These are phyloP conservation scores for Microsporum audouinii DNA, from an alignment of 2,329 filamentous ascomycete species.

Conservation along the genomic window DNA sequence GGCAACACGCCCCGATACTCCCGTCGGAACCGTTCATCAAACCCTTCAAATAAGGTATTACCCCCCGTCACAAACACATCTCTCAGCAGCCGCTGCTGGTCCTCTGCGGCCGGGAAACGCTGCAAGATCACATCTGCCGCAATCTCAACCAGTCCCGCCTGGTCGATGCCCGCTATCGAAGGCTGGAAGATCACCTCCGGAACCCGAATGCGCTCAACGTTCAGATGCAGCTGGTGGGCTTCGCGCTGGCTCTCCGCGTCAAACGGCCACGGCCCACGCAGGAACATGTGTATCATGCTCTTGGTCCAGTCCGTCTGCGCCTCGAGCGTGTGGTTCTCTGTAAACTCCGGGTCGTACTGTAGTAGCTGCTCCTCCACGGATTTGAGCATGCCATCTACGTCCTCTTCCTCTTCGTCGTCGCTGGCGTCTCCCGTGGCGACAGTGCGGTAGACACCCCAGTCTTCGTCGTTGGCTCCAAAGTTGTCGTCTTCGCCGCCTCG, in stretches of 20 bases:
- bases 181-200: constrained; percentile 91
- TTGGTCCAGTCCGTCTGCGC: constrained; percentile 95
- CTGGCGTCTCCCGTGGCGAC: constrained; percentile 65
- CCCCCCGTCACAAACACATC: constrained; percentile 95
- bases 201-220: constrained; percentile 89
- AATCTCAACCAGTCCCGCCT: constrained; percentile 87
- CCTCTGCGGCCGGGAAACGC: constrained; percentile 49
- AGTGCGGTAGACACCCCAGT: constrained; percentile 93
- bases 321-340: constrained; percentile 81
- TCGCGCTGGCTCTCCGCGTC: constrained; percentile 69
- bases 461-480: constrained; percentile 92
- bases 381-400: constrained; percentile 62
- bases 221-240: constrained; percentile 81
- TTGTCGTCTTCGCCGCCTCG: constrained; percentile 81
- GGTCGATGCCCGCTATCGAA: constrained; percentile 80
- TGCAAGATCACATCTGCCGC: constrained; percentile 80
- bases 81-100: constrained; percentile 59
- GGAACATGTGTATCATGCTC: constrained; percentile 77
- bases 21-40: constrained; percentile 66
- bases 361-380: constrained; percentile 74
- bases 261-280: constrained; percentile 76
- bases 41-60: constrained; percentile 72
- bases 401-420: constrained; percentile 87
- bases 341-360: constrained; percentile 75
- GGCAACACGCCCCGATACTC: constrained; percentile 66